Percentiles rank a stretch among this genome's conserved stretches.
Conservation (phyloP, 2,329 filamentous ascomycete genomes). For the Escovopsis sp. region DNA sequence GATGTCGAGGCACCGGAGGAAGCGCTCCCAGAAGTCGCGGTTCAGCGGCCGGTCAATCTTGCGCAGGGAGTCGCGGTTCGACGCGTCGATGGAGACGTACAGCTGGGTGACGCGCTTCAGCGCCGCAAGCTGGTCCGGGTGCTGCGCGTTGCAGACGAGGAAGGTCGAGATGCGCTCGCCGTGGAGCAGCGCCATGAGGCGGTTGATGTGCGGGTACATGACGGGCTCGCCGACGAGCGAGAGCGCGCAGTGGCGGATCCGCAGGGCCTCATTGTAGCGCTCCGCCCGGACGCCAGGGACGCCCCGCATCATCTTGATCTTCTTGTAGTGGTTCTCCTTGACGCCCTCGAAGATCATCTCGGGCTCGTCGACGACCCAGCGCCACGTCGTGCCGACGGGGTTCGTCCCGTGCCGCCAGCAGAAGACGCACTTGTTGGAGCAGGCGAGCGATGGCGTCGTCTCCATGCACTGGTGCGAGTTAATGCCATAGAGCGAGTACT, state of each 20-base stretch:
- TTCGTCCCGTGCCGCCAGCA: conserved; percentile 98
- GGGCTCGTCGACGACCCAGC: conserved; percentile 86
- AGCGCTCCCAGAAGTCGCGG: conserved; percentile 94
- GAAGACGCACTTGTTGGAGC: conserved; percentile 97
- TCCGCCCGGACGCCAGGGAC: conserved; percentile 87
- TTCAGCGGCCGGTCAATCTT: conserved; percentile 86
- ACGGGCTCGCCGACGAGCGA: conserved; percentile 94
- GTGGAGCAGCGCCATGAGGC: conserved; percentile 74
- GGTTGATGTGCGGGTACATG: conserved; percentile 95
- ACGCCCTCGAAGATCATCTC: conserved; percentile 82
- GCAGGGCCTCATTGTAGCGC: conserved; percentile 82
- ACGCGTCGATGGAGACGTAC: conserved; percentile 92
- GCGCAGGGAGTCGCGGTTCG: conserved; percentile 72
- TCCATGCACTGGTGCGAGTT: conserved; percentile 97
- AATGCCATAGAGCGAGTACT: conserved; percentile 95
- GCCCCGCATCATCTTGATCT: conserved; percentile 93
- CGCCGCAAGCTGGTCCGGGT: conserved; percentile 74
- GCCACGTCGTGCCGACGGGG: conserved; percentile 90
- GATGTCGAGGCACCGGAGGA: conserved; percentile 81
- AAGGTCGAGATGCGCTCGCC: conserved; percentile 80
- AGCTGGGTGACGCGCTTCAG: conserved; percentile 82
- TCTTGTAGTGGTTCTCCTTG: conserved; percentile 84
- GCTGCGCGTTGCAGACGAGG: conserved; percentile 92
- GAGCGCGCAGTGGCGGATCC: conserved; percentile 83
- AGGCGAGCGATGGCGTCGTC: conserved; percentile 85